Evolutionary conservation across 306 rosid species (phyloP), one percentile per base, ranked within the genome.

Genomic region (Glycine tomentella): DNA sequence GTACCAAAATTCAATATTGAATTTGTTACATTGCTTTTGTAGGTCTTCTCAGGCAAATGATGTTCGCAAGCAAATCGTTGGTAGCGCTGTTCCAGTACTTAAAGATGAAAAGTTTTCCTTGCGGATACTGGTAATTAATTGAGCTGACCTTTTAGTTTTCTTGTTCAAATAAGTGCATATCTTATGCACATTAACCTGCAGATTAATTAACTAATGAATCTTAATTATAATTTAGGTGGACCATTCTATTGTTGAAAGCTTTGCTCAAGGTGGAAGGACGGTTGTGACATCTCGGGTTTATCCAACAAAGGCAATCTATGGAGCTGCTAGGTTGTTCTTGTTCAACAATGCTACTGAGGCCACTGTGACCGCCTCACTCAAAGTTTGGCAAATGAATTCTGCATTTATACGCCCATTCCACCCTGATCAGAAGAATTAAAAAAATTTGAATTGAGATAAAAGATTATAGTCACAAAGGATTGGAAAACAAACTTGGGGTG

Each of bases 361-460:
- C 13, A 82, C 81, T 9, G 86, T 95, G 2, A 95, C 89, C 7
- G 88, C 94, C 36, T 93, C 97, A 3, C 49, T 95, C 48, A 87
- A 86, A 20, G 40, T 93, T 78, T 95, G 99, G 99, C 94, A 95
- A 83, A 88, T 95, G 97, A 93, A 95, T 80, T 90, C 99, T 79
- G 99, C 99, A 3, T 95, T 93, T 74, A 91, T 95, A 34, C 97
- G 74, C 11, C 99, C 99, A 73, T 93, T 45, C 62, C 87, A 74
- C 14, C 87, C 92, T 4, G 76, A 82, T 20, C 82, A 74, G 3
- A 72, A 59, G 70, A 78, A 25, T 9, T 25, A 25, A 25, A 25
- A 25, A 25, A 25, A 0, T 25, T 25, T 78, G 11, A 33, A 9
- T 25, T 59, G 66, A 11, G 69, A 33, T 6, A 49, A 25, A 25